Conservation (phyloP, 2,329 filamentous ascomycete species). For the Volutella citrinella region DNA sequence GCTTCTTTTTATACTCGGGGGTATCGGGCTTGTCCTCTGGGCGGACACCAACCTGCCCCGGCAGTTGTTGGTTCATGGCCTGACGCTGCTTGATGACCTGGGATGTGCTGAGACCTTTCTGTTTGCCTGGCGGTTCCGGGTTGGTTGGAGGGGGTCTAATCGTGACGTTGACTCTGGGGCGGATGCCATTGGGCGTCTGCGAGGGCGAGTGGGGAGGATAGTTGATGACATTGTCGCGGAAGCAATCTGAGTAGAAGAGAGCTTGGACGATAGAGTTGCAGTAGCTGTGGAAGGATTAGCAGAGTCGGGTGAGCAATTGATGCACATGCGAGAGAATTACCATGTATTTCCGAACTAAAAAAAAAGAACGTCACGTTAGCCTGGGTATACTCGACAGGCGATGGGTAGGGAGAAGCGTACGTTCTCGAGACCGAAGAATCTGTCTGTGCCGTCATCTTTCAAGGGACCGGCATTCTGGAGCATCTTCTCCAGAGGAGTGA, state of each 20-base stretch:
- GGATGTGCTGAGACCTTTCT: conserved; percentile 51
- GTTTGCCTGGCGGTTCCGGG: conserved; percentile 38
- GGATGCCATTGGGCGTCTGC: conserved; percentile 62
- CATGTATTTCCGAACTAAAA: conserved; percentile 93
- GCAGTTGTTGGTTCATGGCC: conserved; percentile 52
- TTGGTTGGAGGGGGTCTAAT: conserved; percentile 55
- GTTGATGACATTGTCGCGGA: conserved; percentile 90
- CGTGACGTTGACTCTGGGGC: conserved; percentile 57
- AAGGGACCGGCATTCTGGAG: conserved; percentile 77
- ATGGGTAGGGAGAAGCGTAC: conserved; percentile 52
- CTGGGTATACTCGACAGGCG: conserved; percentile 2
- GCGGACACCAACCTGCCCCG: conserved; percentile 54
- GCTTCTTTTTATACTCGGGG: conserved; percentile 97
- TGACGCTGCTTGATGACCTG: conserved; percentile 57
- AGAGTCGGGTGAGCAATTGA: too few species aligned
- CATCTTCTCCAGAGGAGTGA: conserved; percentile 68
- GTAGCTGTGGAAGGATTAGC: conserved; percentile 76
- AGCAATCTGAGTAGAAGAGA: conserved; percentile 91
- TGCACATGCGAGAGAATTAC: too few species aligned
- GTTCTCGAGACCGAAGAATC: conserved; percentile 98
- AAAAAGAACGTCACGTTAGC: conserved; percentile 31
- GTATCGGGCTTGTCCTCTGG: conserved; percentile 93
- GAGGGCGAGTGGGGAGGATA: conserved; percentile 74
- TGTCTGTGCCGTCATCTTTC: conserved; percentile 86
- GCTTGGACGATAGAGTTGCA: conserved; percentile 98